Evolutionary conservation across 495 filamentous ascomycete species (phyloP), one percentile per base, ranked within the genome.

Genomic region (Neurospora sp.): DNA sequence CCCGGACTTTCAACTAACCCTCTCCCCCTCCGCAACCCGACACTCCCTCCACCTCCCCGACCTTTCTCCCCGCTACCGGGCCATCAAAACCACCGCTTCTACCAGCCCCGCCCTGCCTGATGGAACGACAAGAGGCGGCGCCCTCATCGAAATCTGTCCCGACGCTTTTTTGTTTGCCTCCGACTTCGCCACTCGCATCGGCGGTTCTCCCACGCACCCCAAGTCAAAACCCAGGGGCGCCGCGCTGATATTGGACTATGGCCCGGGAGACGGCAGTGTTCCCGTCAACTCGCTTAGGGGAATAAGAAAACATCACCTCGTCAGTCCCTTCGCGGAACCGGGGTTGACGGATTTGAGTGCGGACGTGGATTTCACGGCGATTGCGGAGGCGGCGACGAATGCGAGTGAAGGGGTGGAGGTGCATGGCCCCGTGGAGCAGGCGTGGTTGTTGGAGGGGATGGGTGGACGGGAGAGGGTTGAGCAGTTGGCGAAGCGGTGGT

Each of bases 161-260:
- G 94, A 97, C 80, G 90, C 90, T 2, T 88, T 91, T 12, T 88
- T 92, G 70, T 93, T 93, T 82, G 88, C 89, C 1, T 84, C 89
- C n/a, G 90, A 93, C 76, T 92, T 98, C 77, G 93, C 96, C 4
- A 81, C 85, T 6, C 91, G 92, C 40, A 96, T 99, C 75, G 94
- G 95, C 48, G 91, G 31, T 3, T 31, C 31, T 31, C 31, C 31
- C 2, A 31, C 31, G 31, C 31, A 31, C 31, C 31, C 31, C 31
- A 31, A 31, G 31, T 31, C 31, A 31, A 31, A 31, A 31, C 89
- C 93, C 7, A 92, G 90, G 4, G 96, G 96, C 69, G 94, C 93
- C 16, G 95, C 94, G 1, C 83, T 99, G 18, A 93, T 99, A 75
- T 88, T 99, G 73, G 96, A 99, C 83, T 99, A 98, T 83, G 96